Evolutionary conservation across 306 rosid species (phyloP).

Genomic region (Quillaja saponaria): DNA sequence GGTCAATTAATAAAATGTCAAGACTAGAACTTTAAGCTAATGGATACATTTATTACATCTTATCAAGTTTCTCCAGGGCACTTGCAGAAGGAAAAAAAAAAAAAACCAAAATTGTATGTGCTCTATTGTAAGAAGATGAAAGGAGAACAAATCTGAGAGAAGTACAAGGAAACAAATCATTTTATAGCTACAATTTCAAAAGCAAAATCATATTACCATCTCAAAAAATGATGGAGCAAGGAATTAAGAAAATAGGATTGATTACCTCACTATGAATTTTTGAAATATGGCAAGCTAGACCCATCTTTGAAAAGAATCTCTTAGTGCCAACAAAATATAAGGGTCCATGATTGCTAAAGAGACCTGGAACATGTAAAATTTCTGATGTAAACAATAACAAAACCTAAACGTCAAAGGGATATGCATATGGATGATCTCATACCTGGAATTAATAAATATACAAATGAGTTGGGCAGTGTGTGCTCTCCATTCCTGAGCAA

Average conservation of each 20-base stretch:
- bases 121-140: too few species aligned
- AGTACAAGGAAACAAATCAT: too few species aligned
- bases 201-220: too few species aligned
- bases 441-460: constrained; percentile 84
- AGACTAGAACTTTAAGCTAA: too few species aligned
- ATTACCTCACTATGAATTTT: constrained; percentile 84
- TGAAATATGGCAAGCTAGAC: constrained; percentile 83
- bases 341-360: constrained; percentile 83
- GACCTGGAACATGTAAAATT: constrained; percentile 52
- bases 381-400: constrained; percentile 5
- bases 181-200: too few species aligned
- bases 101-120: background rate
- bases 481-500: constrained; percentile 65
- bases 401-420: constrained; percentile 8
- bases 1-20: too few species aligned
- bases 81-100: background rate
- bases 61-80: too few species aligned
- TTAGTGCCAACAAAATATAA: constrained; percentile 79
- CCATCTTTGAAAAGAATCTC: constrained; percentile 86
- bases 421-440: constrained; percentile 26
- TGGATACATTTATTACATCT: too few species aligned
- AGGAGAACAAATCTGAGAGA: too few species aligned
- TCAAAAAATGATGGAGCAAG: too few species aligned
- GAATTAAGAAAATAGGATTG: too few species aligned
- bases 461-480: constrained; percentile 66